A percentile compares a stretch with the other conserved stretches of the same genome.
Evolutionary conservation across 75 land plant genomes (phyloP).

Genomic region (Chamaecyparis obtusa): DNA sequence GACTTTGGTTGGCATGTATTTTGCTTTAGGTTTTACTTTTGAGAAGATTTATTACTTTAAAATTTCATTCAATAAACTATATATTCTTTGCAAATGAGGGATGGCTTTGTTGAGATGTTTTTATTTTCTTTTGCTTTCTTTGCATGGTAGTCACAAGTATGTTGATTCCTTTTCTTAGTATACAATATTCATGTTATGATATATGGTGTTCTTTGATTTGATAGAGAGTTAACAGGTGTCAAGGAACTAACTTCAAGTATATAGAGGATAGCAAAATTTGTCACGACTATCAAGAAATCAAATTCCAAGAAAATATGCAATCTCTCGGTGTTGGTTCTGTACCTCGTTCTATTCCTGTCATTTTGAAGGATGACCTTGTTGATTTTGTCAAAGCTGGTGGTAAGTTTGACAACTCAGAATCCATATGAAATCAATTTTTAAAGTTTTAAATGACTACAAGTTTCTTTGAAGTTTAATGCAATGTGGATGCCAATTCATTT

Average conservation of each 20-base stretch:
- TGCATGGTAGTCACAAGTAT: too few species aligned
- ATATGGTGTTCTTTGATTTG: neutral
- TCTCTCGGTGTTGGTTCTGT: conserved; percentile 89
- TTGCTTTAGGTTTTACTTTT: neutral
- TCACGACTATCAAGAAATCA: conserved; percentile 98
- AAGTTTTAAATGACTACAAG: neutral
- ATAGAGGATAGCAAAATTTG: conserved; percentile 63
- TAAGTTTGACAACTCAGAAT: conserved; percentile 23
- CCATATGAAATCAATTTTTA: neutral
- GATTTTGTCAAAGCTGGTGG: conserved; percentile 97
- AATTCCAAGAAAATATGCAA: conserved; percentile 90
- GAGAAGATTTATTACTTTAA: neutral
- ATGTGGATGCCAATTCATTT: neutral
- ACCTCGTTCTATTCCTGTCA: conserved; percentile 87
- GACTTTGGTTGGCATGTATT: neutral
- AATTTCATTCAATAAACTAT: neutral
- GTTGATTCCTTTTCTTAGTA: neutral
- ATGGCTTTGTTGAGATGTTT: neutral
- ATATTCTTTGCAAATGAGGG: neutral
- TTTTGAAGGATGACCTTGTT: conserved; percentile 91
- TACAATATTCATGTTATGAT: neutral
- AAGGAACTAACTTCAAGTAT: conserved; percentile 55
- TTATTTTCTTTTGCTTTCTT: neutral
- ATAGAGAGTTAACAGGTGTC: conserved; percentile 67
- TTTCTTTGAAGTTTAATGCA: neutral